Conservation (phyloP, 495 filamentous ascomycete species). For the Oleoguttula mirabilis region DNA sequence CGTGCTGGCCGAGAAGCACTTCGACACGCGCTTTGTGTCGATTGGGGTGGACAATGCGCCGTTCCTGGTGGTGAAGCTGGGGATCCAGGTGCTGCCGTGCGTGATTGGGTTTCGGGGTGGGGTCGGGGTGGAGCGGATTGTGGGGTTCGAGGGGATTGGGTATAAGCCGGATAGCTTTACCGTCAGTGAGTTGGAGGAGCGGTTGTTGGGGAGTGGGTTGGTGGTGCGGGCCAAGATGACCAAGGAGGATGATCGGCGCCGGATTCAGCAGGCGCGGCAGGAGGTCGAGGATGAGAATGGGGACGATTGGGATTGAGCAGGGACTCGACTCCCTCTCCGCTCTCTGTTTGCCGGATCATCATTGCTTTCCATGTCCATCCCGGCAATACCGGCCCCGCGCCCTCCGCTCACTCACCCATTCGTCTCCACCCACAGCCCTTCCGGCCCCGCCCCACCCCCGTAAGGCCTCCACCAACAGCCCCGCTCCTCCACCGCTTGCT, state of each 20-base stretch:
- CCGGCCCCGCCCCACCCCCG: no score
- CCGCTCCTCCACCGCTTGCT: no score
- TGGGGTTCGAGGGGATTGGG: constrained; percentile 64
- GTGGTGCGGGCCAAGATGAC: constrained; percentile 43
- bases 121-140: constrained; percentile 50
- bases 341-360: no score
- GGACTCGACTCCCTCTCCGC: no score
- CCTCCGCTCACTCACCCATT: no score
- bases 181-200: constrained; percentile 50
- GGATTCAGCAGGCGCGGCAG: not conserved
- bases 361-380: no score
- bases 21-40: constrained; percentile 54
- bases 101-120: constrained; percentile 65
- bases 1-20: constrained; percentile 50
- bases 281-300: not conserved
- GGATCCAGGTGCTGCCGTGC: constrained; percentile 59
- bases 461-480: no score
- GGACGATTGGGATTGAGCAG: constrained; percentile 4
- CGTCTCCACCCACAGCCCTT: no score
- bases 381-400: no score
- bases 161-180: constrained; percentile 49
- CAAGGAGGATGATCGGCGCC: constrained; percentile 28
- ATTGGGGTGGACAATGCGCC: constrained; percentile 63
- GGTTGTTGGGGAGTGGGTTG: constrained; percentile 48
- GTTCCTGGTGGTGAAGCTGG: constrained; percentile 59